Evolutionary conservation across 805 yeast genomes (phyloP).

Genomic region (Naumovozyma dairenensis): DNA sequence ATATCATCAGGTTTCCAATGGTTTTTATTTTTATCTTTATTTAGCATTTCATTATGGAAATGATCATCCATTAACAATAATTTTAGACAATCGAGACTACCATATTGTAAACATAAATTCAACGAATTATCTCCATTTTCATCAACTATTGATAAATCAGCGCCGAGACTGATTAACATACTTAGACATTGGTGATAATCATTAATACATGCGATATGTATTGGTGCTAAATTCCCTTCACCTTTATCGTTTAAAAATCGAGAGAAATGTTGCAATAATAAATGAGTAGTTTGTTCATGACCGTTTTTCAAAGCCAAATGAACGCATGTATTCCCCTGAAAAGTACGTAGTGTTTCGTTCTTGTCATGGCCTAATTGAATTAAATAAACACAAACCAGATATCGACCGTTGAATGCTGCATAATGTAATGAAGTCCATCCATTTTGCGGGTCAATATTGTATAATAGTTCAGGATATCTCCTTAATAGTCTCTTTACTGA

Average conservation of each 20-base stretch:
- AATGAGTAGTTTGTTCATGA: constrained; percentile 63
- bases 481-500: constrained; percentile 57
- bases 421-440: constrained; percentile 84
- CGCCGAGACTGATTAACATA: constrained; percentile 62
- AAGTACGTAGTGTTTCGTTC: constrained; percentile 41
- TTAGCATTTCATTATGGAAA: constrained; percentile 39
- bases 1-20: constrained; percentile 62
- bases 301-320: constrained; percentile 59
- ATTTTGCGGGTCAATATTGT: constrained; percentile 54
- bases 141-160: constrained; percentile 66
- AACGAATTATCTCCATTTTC: constrained; percentile 70
- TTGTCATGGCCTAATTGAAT: constrained; percentile 48
- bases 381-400: constrained; percentile 52
- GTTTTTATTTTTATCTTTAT: constrained; percentile 41
- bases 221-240: constrained; percentile 44
- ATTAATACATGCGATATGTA: constrained; percentile 55
- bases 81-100: constrained; percentile 47
- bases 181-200: constrained; percentile 57
- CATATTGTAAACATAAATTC: constrained; percentile 71
- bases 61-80: constrained; percentile 37
- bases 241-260: constrained; percentile 41
- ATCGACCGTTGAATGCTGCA: constrained; percentile 66
- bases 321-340: constrained; percentile 51
- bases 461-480: constrained; percentile 58
- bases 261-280: constrained; percentile 57